phyloP scores from a whole-genome alignment of 2,329 filamentous ascomycete species.

The Pseudogymnoascus sp. region DNA sequence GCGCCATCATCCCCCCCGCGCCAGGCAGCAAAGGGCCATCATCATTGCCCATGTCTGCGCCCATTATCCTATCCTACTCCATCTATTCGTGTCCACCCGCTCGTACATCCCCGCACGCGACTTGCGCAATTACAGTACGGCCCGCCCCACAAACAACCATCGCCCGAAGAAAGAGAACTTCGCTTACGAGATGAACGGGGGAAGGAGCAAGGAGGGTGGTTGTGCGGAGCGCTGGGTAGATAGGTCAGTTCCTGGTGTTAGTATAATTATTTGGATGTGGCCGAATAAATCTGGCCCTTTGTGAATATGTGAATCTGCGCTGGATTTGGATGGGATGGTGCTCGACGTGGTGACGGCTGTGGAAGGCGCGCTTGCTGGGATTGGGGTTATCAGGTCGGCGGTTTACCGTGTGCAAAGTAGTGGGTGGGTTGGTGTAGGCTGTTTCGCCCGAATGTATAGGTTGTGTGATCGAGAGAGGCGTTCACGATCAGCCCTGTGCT shows the following conservation, averaged over 20 bases:
- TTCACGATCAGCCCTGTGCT: conserved; percentile 21
- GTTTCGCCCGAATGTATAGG: not conserved
- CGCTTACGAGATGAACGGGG: conserved; percentile 5
- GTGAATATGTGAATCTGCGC: not conserved
- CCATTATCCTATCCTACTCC: not conserved
- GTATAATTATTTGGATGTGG: conserved; percentile 4
- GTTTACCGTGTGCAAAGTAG: not conserved
- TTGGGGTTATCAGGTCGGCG: not conserved
- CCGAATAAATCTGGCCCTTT: not conserved
- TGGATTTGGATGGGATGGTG: not conserved
- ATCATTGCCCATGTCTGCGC: not conserved
- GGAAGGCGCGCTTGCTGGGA: not conserved
- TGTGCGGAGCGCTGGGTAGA: not conserved
- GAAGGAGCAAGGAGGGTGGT: not conserved
- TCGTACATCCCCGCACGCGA: not conserved
- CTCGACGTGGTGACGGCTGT: not conserved
- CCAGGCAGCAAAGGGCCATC: not conserved
- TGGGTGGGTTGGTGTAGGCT: not conserved
- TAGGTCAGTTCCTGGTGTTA: conserved; percentile 1
- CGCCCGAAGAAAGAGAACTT: conserved; percentile 3
- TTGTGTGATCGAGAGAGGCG: not conserved
- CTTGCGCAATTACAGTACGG: not conserved
- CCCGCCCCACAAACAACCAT: not conserved
- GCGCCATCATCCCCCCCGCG: not conserved
- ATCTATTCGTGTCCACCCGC: not conserved